phyloP scores from a whole-genome alignment of 352 stramenopile species.

The Phytophthora macrochlamydospora region DNA sequence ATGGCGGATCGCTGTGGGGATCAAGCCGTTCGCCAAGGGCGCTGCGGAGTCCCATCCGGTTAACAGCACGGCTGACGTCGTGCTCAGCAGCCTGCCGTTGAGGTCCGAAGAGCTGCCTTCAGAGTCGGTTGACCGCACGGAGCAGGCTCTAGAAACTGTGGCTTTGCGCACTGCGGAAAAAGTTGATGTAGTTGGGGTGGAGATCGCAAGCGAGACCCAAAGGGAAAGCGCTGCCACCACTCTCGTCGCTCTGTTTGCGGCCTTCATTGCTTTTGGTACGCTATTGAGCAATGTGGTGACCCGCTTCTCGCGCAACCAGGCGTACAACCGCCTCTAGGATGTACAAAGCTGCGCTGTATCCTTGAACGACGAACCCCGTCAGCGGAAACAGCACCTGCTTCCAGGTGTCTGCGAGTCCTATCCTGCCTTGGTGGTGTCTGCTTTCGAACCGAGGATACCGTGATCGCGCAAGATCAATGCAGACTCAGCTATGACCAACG shows the following conservation, averaged over 20 bases:
- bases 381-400: too few species aligned
- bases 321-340: slow-evolving; percentile 35
- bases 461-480: too few species aligned
- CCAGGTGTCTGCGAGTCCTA: too few species aligned
- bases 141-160: slow-evolving; percentile 12
- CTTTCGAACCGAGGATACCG: too few species aligned
- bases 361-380: too few species aligned
- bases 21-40: slow-evolving; percentile 56
- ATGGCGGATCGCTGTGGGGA: slow-evolving; percentile 64
- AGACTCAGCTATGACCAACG: too few species aligned
- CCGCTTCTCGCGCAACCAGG: slow-evolving; percentile 27
- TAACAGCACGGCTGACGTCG: slow-evolving; percentile 77
- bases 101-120: slow-evolving; percentile 50
- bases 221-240: slow-evolving; percentile 9
- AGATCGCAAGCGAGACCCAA: not conserved
- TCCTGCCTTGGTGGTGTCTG: too few species aligned
- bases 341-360: not conserved
- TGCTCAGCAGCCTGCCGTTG: slow-evolving; percentile 54
- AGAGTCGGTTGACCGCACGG: slow-evolving; percentile 13
- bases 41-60: slow-evolving; percentile 85
- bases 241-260: slow-evolving; percentile 30
- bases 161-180: slow-evolving; percentile 8
- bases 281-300: slow-evolving; percentile 37
- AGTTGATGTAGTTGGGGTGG: not conserved
- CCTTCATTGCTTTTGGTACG: slow-evolving; percentile 38